A percentile compares a stretch with the other conserved stretches of the same genome.
Conservation (phyloP, 768 basidiomycete species). For the Pilatotrama ljubarskyi region DNA sequence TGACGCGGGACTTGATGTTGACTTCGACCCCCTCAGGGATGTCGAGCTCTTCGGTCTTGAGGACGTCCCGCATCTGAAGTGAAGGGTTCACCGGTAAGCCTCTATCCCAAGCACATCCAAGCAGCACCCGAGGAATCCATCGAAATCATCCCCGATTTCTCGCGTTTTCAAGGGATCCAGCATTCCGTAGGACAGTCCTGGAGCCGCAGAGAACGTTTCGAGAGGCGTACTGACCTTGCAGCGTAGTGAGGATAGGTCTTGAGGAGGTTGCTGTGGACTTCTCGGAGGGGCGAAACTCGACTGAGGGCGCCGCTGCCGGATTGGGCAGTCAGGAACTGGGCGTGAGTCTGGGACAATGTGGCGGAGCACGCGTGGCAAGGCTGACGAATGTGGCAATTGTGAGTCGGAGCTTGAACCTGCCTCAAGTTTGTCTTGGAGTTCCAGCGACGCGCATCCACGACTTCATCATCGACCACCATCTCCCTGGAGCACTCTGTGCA, state of each 20-base stretch:
- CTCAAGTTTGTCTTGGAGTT: slow-evolving; percentile 10
- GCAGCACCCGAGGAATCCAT: slow-evolving; percentile 41
- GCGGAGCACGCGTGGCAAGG: neutral
- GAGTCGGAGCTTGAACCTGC: slow-evolving; percentile 37
- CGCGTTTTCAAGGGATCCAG: neutral
- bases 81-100: slow-evolving; percentile 27
- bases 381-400: slow-evolving; percentile 8
- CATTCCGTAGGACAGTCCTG: neutral
- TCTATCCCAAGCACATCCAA: slow-evolving; percentile 33
- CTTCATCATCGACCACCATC: slow-evolving; percentile 51
- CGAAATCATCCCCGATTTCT: slow-evolving; percentile 13
- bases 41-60: slow-evolving; percentile 90
- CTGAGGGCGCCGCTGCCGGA: slow-evolving; percentile 19
- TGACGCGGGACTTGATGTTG: slow-evolving; percentile 85
- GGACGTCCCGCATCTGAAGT: slow-evolving; percentile 84
- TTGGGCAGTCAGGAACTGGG: slow-evolving; percentile 26
- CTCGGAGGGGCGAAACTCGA: slow-evolving; percentile 17
- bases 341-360: slow-evolving; percentile 12
- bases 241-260: slow-evolving; percentile 29
- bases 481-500: slow-evolving; percentile 27
- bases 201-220: neutral
- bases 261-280: slow-evolving; percentile 33
- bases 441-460: slow-evolving; percentile 27
- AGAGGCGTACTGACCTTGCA: slow-evolving; percentile 31
- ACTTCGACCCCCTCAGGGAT: slow-evolving; percentile 87